phyloP scores from a whole-genome alignment of 768 basidiomycete species.

The Boletus subparvulus region DNA sequence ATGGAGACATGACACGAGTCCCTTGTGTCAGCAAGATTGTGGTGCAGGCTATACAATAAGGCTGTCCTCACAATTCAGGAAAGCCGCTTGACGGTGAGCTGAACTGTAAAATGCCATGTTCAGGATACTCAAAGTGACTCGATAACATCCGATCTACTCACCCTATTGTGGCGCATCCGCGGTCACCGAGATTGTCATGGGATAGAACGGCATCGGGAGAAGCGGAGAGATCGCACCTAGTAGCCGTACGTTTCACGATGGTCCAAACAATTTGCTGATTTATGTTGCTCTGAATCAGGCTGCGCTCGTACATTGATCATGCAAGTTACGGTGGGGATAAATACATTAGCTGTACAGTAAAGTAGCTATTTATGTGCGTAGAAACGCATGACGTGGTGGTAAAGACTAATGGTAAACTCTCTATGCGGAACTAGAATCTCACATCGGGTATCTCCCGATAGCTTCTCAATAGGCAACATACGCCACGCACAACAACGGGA shows the following conservation, averaged over 20 bases:
- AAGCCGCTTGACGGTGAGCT: neutral
- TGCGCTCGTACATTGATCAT: neutral
- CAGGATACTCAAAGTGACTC: too few species aligned
- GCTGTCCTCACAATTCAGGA: neutral
- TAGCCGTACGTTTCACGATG: too few species aligned
- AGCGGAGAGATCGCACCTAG: neutral
- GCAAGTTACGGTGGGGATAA: neutral
- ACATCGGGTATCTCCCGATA: slow-evolving; percentile 1
- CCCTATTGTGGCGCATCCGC: neutral
- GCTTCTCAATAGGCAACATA: slow-evolving; percentile 54
- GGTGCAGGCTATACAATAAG: neutral
- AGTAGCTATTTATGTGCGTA: neutral
- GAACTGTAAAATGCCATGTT: neutral
- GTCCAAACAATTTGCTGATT: too few species aligned
- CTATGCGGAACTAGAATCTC: slow-evolving; percentile 2
- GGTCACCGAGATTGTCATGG: neutral
- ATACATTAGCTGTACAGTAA: neutral
- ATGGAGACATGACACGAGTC: too few species aligned
- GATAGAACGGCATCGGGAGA: neutral
- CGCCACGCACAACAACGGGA: slow-evolving; percentile 88
- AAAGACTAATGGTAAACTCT: neutral
- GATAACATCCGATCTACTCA: neutral
- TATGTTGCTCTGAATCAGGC: neutral
- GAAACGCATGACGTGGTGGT: neutral
- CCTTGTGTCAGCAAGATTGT: too few species aligned